Conservation (phyloP, 805 yeast species). For the Metschnikowia drakensbergensis region DNA sequence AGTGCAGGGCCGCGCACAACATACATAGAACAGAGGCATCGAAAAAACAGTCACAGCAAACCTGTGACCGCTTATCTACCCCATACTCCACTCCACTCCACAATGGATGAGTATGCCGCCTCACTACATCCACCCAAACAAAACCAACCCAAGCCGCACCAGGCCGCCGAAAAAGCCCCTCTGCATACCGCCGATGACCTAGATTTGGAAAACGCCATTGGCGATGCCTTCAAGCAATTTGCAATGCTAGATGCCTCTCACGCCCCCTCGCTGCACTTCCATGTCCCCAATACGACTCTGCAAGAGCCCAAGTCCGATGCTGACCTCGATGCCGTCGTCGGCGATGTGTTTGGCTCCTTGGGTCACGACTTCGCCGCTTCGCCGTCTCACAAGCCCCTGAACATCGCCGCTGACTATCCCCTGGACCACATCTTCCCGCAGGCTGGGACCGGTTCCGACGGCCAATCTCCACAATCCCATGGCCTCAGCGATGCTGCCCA, state of each 20-base stretch:
- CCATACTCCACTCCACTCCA: constrained; percentile 8
- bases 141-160: neutral
- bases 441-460: neutral
- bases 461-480: too few relatives aligned
- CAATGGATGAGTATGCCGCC: neutral
- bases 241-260: constrained; percentile 13
- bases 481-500: too few relatives aligned
- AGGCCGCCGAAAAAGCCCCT: neutral
- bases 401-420: neutral
- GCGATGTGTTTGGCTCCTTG: constrained; percentile 6
- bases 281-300: neutral
- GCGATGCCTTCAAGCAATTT: constrained; percentile 36
- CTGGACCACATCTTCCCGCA: neutral
- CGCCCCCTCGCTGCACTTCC: neutral
- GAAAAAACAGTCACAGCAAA: constrained; percentile 21
- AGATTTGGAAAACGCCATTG: constrained; percentile 32
- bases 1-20: too few relatives aligned
- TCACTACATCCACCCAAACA: neutral
- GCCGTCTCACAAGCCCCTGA: neutral
- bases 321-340: constrained; percentile 6
- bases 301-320: neutral
- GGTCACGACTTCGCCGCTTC: neutral
- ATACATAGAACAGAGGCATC: neutral
- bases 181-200: constrained; percentile 9
- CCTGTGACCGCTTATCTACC: constrained; percentile 18